Evolutionary conservation across 176 grass and related monocot species (phyloP).

Genomic region (Cenchrus americanus): DNA sequence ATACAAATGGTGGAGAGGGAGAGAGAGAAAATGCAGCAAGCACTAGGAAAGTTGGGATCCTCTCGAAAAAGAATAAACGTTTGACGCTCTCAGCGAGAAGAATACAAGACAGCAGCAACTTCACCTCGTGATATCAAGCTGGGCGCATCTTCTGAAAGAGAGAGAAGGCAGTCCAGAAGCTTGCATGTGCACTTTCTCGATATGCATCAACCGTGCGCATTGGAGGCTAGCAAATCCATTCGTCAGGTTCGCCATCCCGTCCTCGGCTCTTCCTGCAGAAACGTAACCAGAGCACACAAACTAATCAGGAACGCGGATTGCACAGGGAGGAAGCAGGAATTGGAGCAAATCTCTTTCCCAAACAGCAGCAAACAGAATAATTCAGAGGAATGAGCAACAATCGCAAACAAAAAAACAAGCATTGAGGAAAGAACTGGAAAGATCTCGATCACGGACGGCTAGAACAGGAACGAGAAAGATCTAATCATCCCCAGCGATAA

Average conservation of each 20-base stretch:
- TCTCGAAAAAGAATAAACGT: not conserved
- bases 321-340: not conserved
- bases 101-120: not conserved
- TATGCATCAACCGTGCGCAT: slow-evolving; percentile 41
- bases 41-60: too few species aligned
- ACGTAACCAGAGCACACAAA: not conserved
- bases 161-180: slow-evolving; percentile 43
- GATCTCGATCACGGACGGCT: too few species aligned
- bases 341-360: too few species aligned
- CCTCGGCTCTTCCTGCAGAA: slow-evolving; percentile 26
- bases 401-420: too few species aligned
- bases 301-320: not conserved
- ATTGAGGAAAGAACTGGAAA: not conserved
- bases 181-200: slow-evolving; percentile 57
- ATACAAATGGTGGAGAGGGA: too few species aligned
- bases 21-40: too few species aligned
- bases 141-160: slow-evolving; percentile 48
- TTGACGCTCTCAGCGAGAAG: not conserved
- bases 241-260: slow-evolving; percentile 56
- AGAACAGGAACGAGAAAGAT: not conserved
- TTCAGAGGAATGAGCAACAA: not conserved
- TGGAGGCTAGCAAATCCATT: slow-evolving; percentile 57
- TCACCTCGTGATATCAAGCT: slow-evolving; percentile 69
- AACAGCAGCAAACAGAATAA: not conserved
- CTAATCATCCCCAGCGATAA: not conserved